Evolutionary conservation across 169 alveolate genomes (phyloP).

Genomic region (Blepharisma undulans): DNA sequence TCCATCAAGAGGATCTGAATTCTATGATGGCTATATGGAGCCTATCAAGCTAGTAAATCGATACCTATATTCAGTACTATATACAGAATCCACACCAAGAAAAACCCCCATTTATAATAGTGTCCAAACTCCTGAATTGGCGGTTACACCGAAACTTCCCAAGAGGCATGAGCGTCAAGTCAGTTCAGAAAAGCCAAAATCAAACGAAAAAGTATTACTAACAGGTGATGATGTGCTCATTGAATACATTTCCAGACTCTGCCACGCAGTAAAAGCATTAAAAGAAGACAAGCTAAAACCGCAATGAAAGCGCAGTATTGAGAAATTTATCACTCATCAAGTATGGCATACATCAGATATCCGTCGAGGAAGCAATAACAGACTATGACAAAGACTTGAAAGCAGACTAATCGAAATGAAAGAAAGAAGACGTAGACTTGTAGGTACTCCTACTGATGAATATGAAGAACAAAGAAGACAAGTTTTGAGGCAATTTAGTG

Average conservation of each 20-base stretch:
- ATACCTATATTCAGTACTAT: slow-evolving; percentile 12
- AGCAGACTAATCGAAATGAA: slow-evolving; percentile 38
- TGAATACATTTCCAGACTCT: slow-evolving; percentile 25
- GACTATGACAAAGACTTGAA: slow-evolving; percentile 40
- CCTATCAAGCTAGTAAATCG: not conserved
- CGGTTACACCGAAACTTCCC: not conserved
- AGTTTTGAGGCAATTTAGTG: slow-evolving; percentile 19
- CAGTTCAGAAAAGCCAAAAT: not conserved
- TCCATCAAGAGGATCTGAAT: slow-evolving; percentile 49
- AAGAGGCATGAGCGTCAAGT: not conserved
- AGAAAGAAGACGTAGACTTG: slow-evolving; percentile 14
- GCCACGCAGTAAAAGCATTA: not conserved
- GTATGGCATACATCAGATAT: slow-evolving; percentile 33
- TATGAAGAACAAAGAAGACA: slow-evolving; percentile 17
- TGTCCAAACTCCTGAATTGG: not conserved
- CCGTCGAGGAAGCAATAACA: slow-evolving; percentile 1
- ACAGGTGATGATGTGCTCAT: slow-evolving; percentile 40
- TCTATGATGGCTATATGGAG: slow-evolving; percentile 12
- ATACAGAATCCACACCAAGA: not conserved
- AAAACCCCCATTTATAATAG: not conserved
- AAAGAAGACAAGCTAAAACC: slow-evolving; percentile 34
- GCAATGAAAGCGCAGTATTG: slow-evolving; percentile 9
- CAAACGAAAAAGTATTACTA: slow-evolving; percentile 4
- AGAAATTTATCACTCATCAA: slow-evolving; percentile 25
- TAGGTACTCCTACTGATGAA: not conserved